Evolutionary conservation across 768 basidiomycete species (phyloP).

Genomic region (Lyophyllum shimeji): DNA sequence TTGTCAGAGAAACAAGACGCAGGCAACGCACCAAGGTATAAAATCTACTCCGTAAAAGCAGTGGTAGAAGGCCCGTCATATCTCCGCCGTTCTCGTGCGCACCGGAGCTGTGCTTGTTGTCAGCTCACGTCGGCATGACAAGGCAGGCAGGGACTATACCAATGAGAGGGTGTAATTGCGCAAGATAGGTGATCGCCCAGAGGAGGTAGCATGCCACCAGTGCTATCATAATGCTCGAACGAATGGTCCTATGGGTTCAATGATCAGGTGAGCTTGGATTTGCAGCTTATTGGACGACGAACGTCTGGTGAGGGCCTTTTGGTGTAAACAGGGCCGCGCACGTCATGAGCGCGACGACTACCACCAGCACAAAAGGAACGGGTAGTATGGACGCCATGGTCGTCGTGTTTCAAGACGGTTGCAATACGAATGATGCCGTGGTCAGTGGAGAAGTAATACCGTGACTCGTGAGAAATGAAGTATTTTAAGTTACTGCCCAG

Average conservation of each 20-base stretch:
- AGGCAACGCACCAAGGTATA: slow-evolving; percentile 32
- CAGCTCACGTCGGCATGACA: neutral
- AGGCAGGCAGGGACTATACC: slow-evolving; percentile 37
- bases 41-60: slow-evolving; percentile 14
- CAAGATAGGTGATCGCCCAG: slow-evolving; percentile 98
- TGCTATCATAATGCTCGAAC: slow-evolving; percentile 77
- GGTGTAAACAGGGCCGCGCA: slow-evolving; percentile 68
- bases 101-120: slow-evolving; percentile 12
- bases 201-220: slow-evolving; percentile 87
- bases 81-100: slow-evolving; percentile 11
- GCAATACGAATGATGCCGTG: neutral
- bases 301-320: slow-evolving; percentile 92
- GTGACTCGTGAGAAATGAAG: slow-evolving; percentile 7
- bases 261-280: neutral
- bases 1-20: neutral
- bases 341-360: slow-evolving; percentile 64
- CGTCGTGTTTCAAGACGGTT: slow-evolving; percentile 4
- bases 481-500: too few species aligned
- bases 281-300: slow-evolving; percentile 28
- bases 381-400: slow-evolving; percentile 73
- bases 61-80: neutral
- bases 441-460: too few species aligned
- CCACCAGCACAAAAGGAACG: slow-evolving; percentile 62
- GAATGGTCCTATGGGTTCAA: slow-evolving; percentile 65
- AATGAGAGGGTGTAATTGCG: slow-evolving; percentile 89